Conservation (phyloP, 2,329 filamentous ascomycete genomes). For the Beauveria caledonica region DNA sequence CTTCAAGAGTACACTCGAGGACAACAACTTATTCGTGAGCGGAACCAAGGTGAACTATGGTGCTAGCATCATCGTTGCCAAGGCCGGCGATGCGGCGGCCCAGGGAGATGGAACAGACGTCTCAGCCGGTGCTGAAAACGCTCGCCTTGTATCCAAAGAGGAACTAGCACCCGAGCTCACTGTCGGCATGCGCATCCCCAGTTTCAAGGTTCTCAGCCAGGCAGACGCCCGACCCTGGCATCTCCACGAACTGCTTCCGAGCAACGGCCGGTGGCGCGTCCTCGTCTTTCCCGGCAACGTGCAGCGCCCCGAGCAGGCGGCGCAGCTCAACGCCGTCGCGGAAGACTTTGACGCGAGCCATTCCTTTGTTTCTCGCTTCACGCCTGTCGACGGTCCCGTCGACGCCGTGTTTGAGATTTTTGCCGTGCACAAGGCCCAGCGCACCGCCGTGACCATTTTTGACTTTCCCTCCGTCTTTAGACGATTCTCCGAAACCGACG, state of each 20-base stretch:
- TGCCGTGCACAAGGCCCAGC: conserved; percentile 47
- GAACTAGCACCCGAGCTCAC: conserved; percentile 31
- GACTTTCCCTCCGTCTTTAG: conserved; percentile 43
- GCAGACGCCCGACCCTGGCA: conserved; percentile 47
- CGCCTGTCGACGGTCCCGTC: not conserved
- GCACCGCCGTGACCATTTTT: conserved; percentile 40
- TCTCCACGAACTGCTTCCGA: conserved; percentile 46
- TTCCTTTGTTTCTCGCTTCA: conserved; percentile 11
- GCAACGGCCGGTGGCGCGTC: conserved; percentile 51
- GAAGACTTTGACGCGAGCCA: conserved; percentile 25
- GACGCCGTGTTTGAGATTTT: conserved; percentile 46
- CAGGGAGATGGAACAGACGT: conserved; percentile 39
- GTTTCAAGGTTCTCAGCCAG: conserved; percentile 52
- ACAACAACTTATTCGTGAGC: conserved; percentile 51
- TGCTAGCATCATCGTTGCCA: conserved; percentile 46
- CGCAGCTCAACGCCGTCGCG: conserved; percentile 40
- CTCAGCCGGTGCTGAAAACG: conserved; percentile 4
- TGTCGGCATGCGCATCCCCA: conserved; percentile 49
- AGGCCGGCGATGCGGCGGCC: conserved; percentile 33
- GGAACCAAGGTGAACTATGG: conserved; percentile 52
- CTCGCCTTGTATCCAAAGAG: conserved; percentile 16
- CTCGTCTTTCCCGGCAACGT: conserved; percentile 57
- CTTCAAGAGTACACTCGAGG: conserved; percentile 53
- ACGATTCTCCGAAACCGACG: conserved; percentile 35
- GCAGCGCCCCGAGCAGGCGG: conserved; percentile 30